Conservation (phyloP, 1,284 basidiomycete genomes). For the Cerioporus squamosus region DNA sequence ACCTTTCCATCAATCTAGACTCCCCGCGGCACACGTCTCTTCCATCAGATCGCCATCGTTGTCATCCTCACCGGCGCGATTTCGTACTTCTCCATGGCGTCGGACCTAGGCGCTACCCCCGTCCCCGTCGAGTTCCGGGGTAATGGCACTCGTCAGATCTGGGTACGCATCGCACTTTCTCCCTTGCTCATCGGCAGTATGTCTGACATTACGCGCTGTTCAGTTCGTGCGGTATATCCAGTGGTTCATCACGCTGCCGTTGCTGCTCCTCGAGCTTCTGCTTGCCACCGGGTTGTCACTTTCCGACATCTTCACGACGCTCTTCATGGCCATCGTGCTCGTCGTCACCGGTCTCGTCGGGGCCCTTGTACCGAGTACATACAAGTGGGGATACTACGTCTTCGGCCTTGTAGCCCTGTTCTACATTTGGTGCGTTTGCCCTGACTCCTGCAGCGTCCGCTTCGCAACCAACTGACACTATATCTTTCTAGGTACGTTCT, state of each 20-base stretch:
- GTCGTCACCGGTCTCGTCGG: constrained; percentile 58
- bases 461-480: not conserved
- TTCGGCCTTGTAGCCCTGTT: constrained; percentile 51
- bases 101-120: constrained; percentile 24
- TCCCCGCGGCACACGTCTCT: constrained; percentile 45
- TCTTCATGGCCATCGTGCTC: constrained; percentile 57
- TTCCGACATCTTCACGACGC: constrained; percentile 52
- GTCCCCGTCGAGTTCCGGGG: constrained; percentile 95
- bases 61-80: constrained; percentile 50
- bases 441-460: not conserved
- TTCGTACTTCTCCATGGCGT: constrained; percentile 62
- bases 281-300: constrained; percentile 56
- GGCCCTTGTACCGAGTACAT: constrained; percentile 48
- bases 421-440: constrained; percentile 53
- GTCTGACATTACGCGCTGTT: not conserved
- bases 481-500: constrained; percentile 34
- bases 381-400: constrained; percentile 58
- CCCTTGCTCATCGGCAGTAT: not conserved
- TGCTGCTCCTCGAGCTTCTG: constrained; percentile 55
- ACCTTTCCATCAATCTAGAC: constrained; percentile 27
- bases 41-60: constrained; percentile 53
- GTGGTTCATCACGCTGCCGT: constrained; percentile 62
- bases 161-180: not conserved
- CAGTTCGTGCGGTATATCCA: constrained; percentile 58
- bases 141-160: constrained; percentile 70